A percentile compares a stretch with the other conserved stretches of the same genome.
These are phyloP conservation scores for Bacidia rubella DNA, from an alignment of 495 filamentous ascomycete genomes.

Conservation along the genomic window DNA sequence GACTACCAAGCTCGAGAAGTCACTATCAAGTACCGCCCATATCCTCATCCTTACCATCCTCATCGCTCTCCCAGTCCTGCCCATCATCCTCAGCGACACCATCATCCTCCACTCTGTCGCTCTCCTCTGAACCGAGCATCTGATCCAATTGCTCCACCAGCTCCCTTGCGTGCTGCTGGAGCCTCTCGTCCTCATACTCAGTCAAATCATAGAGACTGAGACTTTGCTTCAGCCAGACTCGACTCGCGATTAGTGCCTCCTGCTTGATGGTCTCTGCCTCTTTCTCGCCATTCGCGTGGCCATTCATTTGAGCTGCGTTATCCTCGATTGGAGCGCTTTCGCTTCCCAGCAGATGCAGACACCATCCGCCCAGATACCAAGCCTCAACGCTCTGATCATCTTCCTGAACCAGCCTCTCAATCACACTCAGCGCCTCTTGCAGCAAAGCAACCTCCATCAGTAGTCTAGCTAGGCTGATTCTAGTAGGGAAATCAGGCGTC, in stretches of 20 bases:
- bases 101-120: background rate
- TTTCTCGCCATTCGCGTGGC: slow-evolving; percentile 18
- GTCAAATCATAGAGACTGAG: slow-evolving; percentile 33
- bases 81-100: background rate
- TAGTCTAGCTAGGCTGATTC: slow-evolving; percentile 71
- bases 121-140: slow-evolving; percentile 38
- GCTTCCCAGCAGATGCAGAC: slow-evolving; percentile 55
- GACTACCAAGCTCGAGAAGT: too few relatives aligned
- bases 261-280: slow-evolving; percentile 21
- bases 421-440: slow-evolving; percentile 67
- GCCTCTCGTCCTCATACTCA: slow-evolving; percentile 40
- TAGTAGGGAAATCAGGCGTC: slow-evolving; percentile 69
- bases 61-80: background rate
- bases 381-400: slow-evolving; percentile 90
- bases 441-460: slow-evolving; percentile 84
- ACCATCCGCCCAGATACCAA: slow-evolving; percentile 96
- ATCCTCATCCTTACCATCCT: background rate
- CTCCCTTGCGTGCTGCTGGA: slow-evolving; percentile 40
- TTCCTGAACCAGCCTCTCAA: slow-evolving; percentile 70
- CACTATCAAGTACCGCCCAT: background rate
- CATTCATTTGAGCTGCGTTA: slow-evolving; percentile 17
- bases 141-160: slow-evolving; percentile 43
- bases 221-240: slow-evolving; percentile 40
- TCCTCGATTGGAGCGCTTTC: slow-evolving; percentile 2
- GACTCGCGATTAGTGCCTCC: slow-evolving; percentile 30